phyloP scores from a whole-genome alignment of 345 rosid species.

The Rhodomyrtus tomentosa region DNA sequence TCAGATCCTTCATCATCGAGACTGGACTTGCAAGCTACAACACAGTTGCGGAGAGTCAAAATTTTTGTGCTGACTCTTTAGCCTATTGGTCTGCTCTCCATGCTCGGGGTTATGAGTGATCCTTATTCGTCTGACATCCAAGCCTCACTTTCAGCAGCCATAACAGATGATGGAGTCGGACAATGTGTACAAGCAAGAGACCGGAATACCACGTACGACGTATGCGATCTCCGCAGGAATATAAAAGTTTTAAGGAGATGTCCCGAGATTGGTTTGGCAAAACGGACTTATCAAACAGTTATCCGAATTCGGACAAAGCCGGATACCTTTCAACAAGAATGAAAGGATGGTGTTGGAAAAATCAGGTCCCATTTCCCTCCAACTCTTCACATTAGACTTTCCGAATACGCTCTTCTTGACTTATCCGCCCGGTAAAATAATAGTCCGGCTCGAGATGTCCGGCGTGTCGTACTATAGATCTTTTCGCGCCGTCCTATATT shows the following conservation, averaged over 20 bases:
- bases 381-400: not conserved
- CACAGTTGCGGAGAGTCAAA: not conserved
- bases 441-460: accelerated
- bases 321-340: not conserved
- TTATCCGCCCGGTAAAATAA: not conserved
- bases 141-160: not conserved
- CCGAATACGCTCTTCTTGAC: not conserved
- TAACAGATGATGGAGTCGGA: not conserved
- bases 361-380: not conserved
- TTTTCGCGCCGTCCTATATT: not conserved
- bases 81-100: not conserved
- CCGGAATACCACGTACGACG: not conserved
- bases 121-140: not conserved
- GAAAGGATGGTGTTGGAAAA: not conserved
- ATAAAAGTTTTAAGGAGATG: not conserved
- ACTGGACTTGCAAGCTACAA: not conserved
- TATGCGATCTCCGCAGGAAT: not conserved
- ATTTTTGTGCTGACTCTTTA: not conserved
- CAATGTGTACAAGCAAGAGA: not conserved
- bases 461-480: not conserved
- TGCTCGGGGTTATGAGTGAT: not conserved
- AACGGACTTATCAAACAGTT: not conserved
- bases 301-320: not conserved
- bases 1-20: not conserved
- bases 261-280: not conserved